phyloP scores from a whole-genome alignment of 345 rosid species.

The Syzygium grande region DNA sequence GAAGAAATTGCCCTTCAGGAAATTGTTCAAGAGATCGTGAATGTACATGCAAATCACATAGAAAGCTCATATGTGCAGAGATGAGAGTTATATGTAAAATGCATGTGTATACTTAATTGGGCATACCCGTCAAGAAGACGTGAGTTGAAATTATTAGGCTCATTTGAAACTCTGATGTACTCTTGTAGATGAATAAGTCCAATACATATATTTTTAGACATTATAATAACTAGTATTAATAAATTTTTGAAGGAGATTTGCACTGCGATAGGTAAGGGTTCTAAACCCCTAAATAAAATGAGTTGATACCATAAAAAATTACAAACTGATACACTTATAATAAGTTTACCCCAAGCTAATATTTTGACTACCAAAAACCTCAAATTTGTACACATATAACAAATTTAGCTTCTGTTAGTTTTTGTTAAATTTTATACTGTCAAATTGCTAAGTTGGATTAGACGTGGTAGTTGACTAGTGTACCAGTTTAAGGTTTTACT shows the following conservation, averaged over 20 bases:
- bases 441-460: too few species aligned
- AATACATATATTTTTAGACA: background rate
- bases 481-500: too few species aligned
- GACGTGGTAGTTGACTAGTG: too few species aligned
- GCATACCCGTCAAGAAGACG: background rate
- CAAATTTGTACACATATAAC: too few species aligned
- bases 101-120: background rate
- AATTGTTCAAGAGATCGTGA: constrained; percentile 33
- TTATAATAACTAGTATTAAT: background rate
- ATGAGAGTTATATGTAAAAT: background rate
- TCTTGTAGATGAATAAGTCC: background rate
- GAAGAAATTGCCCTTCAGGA: constrained; percentile 33
- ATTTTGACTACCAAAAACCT: too few species aligned
- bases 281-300: background rate
- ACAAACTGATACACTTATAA: too few species aligned
- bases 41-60: constrained; percentile 14
- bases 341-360: too few species aligned
- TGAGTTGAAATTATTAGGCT: background rate
- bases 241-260: background rate
- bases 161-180: background rate
- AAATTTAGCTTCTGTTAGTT: too few species aligned
- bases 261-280: background rate
- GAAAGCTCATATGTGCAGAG: background rate
- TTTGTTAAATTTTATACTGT: too few species aligned
- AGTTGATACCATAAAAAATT: too few species aligned